Percentiles rank a stretch among this genome's conserved stretches.
phyloP scores from a whole-genome alignment of 495 filamentous ascomycete species.

The Aspergillus baeticus region DNA sequence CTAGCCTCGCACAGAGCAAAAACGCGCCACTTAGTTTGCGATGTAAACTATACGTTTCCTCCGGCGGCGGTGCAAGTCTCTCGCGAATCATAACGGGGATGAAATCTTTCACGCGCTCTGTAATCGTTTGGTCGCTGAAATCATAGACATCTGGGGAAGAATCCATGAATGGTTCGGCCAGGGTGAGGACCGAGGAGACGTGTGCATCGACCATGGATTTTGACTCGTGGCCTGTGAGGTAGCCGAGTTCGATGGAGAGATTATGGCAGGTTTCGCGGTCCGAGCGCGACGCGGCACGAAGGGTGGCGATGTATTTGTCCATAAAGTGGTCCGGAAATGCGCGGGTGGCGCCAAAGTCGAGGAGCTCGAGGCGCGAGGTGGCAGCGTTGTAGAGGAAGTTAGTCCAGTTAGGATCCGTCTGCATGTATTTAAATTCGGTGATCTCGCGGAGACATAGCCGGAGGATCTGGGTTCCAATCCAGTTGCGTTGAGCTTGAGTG shows the following conservation, averaged over 20 bases:
- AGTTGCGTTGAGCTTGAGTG: conserved; percentile 80
- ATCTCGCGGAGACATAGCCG: conserved; percentile 93
- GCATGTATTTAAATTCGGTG: conserved; percentile 93
- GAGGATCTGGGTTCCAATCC: conserved; percentile 86
- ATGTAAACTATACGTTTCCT: conserved; percentile 97
- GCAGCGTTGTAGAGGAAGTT: conserved; percentile 89
- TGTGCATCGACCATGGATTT: conserved; percentile 84
- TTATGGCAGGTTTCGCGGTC: conserved; percentile 62
- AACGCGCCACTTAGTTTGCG: conserved; percentile 96
- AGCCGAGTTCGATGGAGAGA: conserved; percentile 81
- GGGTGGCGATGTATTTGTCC: conserved; percentile 68
- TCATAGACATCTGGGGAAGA: conserved; percentile 83
- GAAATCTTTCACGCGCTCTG: conserved; percentile 77
- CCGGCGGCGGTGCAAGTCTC: conserved; percentile 83
- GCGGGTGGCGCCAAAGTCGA: conserved; percentile 92
- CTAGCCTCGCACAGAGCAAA: conserved; percentile 82
- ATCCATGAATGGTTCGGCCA: conserved; percentile 85
- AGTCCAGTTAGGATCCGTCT: conserved; percentile 99
- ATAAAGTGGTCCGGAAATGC: conserved; percentile 83
- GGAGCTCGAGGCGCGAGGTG: conserved; percentile 76
- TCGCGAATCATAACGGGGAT: conserved; percentile 94
- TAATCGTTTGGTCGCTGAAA: conserved; percentile 92
- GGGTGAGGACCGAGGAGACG: conserved; percentile 72
- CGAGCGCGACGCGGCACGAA: conserved; percentile 70
- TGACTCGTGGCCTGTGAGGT: conserved; percentile 87